Evolutionary conservation across 768 basidiomycete species (phyloP), one percentile per base, ranked within the genome.

Genomic region (Tricholoma sp.): DNA sequence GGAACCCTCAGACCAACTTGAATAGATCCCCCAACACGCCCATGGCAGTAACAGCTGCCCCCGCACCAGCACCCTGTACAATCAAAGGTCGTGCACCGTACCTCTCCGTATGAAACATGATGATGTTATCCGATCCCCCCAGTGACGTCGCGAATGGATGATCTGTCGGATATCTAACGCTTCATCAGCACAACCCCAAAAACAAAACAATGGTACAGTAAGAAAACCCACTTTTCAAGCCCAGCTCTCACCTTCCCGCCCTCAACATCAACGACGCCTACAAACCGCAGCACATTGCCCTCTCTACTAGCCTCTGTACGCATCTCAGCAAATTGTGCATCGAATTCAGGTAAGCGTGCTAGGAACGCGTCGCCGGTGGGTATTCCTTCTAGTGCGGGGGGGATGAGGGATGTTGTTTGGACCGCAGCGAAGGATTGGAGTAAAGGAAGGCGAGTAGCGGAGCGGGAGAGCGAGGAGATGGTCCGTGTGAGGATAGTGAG

Each of bases 1-100:
- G 24, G 24, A 27, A 27, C 43, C 18, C 22, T 65, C 64, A 80
- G 0, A 67, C 67, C 29, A 83, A 65, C 67, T 82, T 89, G 67
- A 98, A 71, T 54, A 95, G 72, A 67, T 98, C 96, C 49, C 89
- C 86, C 62, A 96, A 79, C 14, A 98, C 94, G 7, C 97, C 97
- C 93, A 98, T 98, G 0, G 97, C 97, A 31, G 97, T 99, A 12
- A 98, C 96, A 22, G 89, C 94, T 0, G 94, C 94, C n/a, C 97
- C 97, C 0, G 97, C 97, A 2, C 97, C 97, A 0, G 95, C 88
- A 51, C 97, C 97, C 66, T 98, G 96, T 32, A 99, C 81, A 59
- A 98, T 91, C 56, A 99, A 76, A 1, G 97, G 96, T 41, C 94
- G 76, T 7, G 86, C 81, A 2, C 88, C 85, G 67, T 99, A 99